Evolutionary conservation across 352 stramenopile species (phyloP).

Genomic region (Halophytophthora polymorphica): DNA sequence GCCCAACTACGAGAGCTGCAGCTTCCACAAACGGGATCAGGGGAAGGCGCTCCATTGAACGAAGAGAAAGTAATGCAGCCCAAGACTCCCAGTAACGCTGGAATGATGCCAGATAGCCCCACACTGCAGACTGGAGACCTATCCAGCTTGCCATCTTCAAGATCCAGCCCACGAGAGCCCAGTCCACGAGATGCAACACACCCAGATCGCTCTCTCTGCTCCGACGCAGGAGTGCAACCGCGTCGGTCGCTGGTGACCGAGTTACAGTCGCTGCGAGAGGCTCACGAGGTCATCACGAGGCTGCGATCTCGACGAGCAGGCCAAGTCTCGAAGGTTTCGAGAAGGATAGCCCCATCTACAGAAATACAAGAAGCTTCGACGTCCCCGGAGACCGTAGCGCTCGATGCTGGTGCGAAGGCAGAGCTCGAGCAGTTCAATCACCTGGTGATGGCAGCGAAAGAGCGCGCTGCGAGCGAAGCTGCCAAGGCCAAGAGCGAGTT

Average conservation of each 20-base stretch:
- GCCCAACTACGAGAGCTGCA: neutral
- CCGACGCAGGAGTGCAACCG: neutral
- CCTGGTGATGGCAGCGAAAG: constrained; percentile 44
- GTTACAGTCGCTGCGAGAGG: constrained; percentile 28
- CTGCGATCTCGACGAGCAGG: constrained; percentile 23
- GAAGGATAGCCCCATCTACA: neutral
- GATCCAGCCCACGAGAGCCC: constrained; percentile 5
- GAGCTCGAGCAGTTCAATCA: constrained; percentile 57
- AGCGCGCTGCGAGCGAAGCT: constrained; percentile 28
- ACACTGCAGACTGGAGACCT: constrained; percentile 1
- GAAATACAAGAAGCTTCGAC: constrained; percentile 10
- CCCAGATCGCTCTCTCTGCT: neutral
- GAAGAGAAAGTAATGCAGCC: no score
- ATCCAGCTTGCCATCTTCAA: constrained; percentile 7
- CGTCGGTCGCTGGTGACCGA: constrained; percentile 4
- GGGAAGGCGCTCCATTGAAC: no score
- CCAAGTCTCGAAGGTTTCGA: neutral
- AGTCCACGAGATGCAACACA: neutral
- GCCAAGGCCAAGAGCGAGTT: constrained; percentile 46
- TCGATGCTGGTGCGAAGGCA: constrained; percentile 29
- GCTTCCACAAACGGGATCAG: constrained; percentile 4
- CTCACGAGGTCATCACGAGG: constrained; percentile 35
- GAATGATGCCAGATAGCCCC: neutral
- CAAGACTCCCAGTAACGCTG: neutral
- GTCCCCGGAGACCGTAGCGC: constrained; percentile 27